Conservation (phyloP, 2,329 filamentous ascomycete species). For the Trichophyton mentagrophytes region DNA sequence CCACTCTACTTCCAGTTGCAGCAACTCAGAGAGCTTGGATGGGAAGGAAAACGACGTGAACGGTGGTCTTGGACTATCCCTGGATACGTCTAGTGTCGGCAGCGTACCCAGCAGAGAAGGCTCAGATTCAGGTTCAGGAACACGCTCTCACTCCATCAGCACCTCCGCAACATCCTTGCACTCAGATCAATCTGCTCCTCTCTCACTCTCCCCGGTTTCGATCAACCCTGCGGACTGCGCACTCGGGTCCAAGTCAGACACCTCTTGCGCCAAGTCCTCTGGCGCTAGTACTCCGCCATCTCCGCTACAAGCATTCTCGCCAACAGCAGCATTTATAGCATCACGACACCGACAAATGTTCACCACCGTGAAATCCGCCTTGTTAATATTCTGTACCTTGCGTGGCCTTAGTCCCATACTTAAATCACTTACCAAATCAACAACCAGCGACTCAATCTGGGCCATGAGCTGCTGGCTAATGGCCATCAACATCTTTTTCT, state of each 20-base stretch:
- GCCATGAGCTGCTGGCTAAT: constrained; percentile 88
- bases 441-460: constrained; percentile 92
- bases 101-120: constrained; percentile 20
- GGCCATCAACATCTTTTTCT: constrained; percentile 92
- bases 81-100: constrained; percentile 26
- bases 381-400: constrained; percentile 84
- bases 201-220: constrained; percentile 14
- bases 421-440: constrained; percentile 88
- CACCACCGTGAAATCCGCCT: constrained; percentile 77
- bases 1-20: not conserved
- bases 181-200: constrained; percentile 28
- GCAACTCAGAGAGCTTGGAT: not conserved
- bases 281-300: not conserved
- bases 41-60: constrained; percentile 20
- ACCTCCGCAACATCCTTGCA: constrained; percentile 45
- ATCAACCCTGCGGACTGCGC: constrained; percentile 19
- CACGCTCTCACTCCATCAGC: constrained; percentile 38
- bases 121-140: constrained; percentile 20
- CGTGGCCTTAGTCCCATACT: constrained; percentile 88
- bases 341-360: constrained; percentile 51
- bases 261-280: not conserved
- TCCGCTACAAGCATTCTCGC: constrained; percentile 20
- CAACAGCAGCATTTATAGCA: constrained; percentile 29
- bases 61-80: constrained; percentile 33
- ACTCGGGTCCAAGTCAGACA: constrained; percentile 22